Percentiles rank a stretch among this genome's conserved stretches.
Conservation (phyloP, 2,329 filamentous ascomycete genomes). For the Colletotrichum noveboracense region DNA sequence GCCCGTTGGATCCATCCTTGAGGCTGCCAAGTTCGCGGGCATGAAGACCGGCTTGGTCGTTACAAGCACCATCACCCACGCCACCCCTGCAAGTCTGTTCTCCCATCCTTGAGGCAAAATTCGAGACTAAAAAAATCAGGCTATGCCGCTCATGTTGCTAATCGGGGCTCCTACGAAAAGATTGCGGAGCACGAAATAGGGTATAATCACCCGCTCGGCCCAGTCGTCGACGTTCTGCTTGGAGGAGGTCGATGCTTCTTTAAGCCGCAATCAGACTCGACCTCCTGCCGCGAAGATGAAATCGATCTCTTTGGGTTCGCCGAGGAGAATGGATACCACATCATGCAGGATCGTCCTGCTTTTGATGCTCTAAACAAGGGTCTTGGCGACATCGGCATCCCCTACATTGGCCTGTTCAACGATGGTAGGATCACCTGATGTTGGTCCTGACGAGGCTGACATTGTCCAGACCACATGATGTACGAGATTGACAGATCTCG, state of each 20-base stretch:
- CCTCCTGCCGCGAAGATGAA: constrained; percentile 41
- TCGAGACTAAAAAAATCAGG: not conserved
- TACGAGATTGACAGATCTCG: constrained; percentile 40
- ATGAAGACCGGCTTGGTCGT: constrained; percentile 47
- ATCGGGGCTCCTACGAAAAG: constrained; percentile 37
- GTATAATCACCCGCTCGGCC: constrained; percentile 40
- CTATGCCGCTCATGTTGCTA: constrained; percentile 37
- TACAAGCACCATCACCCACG: constrained; percentile 43
- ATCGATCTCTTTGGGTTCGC: constrained; percentile 40
- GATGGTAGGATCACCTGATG: constrained; percentile 24
- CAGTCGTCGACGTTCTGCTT: constrained; percentile 41
- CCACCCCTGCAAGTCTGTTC: constrained; percentile 30
- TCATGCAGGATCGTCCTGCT: constrained; percentile 37
- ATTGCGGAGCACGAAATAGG: constrained; percentile 45
- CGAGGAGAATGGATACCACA: constrained; percentile 35
- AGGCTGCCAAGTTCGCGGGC: constrained; percentile 42
- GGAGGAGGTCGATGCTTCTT: constrained; percentile 46
- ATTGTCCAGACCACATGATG: constrained; percentile 26
- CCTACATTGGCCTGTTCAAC: constrained; percentile 44
- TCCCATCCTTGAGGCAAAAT: not conserved
- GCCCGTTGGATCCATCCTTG: constrained; percentile 42
- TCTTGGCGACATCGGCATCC: constrained; percentile 31
- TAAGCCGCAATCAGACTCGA: constrained; percentile 38
- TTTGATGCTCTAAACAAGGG: constrained; percentile 36
- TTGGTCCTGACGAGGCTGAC: not conserved